Base-by-base conservation (phyloP, 1,139 yeast species). In the Kazachstania sp. region DNA sequence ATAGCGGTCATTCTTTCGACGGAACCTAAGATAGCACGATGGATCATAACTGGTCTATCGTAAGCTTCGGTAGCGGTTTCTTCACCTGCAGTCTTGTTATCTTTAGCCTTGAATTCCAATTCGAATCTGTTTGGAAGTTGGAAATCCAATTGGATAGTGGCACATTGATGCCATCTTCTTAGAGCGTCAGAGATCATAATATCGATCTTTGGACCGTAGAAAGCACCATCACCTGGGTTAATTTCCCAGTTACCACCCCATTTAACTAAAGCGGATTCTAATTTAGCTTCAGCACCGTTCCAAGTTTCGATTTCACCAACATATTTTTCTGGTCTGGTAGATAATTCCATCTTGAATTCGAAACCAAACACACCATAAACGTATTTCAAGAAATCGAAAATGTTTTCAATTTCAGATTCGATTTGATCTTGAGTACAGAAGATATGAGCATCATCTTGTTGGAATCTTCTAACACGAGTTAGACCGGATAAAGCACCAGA, bases 1-100 rank as follows among this genome's bases (percentile, higher is more conserved):
- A 92, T 87, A 53, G 96, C 97, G 57, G 95, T 84, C 95, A 92
- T 88, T 77, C 98, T 84, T 75, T 92, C 98, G 47, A 92, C 92
- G 39, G 97, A 88, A 52, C 98, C 98, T 67, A 88, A 81, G 56
- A 92, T 86, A 57, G 98, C 98, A 73, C 98, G 85, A 72, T 92
- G 98, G 63, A 92, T 88, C 97, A 92, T 92, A 49, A 92, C 97
- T 44, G 98, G 98, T 70, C 95, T 80, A 51, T 67, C 67, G 49
- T 65, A 65, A 43, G 56, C 56, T 53, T 66, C 68, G 34, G 52
- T 48, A 28, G 31, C 46, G 28, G 48, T 46, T 39, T 45, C 30
- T 20, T 57, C 64, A 8, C 20, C 19, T 35, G 52, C 57, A 58
- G 79, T 82, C 38, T 54, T 58, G 58, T 79, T 82, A 58, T 79